Evolutionary conservation across 2,329 filamentous ascomycete species (phyloP).

Genomic region (Penicillium sumatraense): DNA sequence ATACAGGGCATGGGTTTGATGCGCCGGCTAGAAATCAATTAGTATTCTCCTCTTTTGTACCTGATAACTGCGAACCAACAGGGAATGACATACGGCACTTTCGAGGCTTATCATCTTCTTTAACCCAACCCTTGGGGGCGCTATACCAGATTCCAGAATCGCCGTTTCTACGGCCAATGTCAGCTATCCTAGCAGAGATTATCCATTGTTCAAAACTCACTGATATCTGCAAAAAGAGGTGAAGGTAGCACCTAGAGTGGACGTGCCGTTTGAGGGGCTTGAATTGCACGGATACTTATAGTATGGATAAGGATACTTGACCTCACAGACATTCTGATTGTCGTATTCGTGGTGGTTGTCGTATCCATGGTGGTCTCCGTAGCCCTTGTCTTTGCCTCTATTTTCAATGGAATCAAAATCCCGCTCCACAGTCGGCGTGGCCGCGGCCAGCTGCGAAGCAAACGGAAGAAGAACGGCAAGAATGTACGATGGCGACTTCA

Average conservation of each 20-base stretch:
- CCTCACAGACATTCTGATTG: constrained; percentile 1
- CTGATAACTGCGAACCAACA: neutral
- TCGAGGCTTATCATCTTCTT: constrained; percentile 5
- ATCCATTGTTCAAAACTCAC: neutral
- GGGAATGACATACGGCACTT: neutral
- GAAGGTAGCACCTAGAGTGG: constrained; percentile 1
- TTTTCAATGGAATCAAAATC: neutral
- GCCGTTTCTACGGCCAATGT: neutral
- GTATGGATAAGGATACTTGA: constrained; percentile 3
- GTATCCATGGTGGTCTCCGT: neutral
- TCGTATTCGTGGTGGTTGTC: no score
- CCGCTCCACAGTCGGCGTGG: neutral
- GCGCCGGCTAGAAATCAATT: neutral
- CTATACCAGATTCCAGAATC: constrained; percentile 5
- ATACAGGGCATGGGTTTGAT: neutral
- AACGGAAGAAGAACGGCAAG: neutral
- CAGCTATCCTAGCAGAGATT: neutral
- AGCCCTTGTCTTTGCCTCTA: neutral
- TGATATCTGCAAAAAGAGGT: constrained; percentile 7
- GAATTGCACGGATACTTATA: constrained; percentile 7
- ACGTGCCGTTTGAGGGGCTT: constrained; percentile 4
- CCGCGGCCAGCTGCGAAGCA: neutral
- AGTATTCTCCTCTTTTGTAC: neutral
- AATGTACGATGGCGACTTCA: constrained; percentile 4
- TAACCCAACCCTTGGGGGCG: constrained; percentile 6